These are phyloP conservation scores for Wallacemonas sp. DNA, from an alignment of 208 protist species.

Conservation along the genomic window DNA sequence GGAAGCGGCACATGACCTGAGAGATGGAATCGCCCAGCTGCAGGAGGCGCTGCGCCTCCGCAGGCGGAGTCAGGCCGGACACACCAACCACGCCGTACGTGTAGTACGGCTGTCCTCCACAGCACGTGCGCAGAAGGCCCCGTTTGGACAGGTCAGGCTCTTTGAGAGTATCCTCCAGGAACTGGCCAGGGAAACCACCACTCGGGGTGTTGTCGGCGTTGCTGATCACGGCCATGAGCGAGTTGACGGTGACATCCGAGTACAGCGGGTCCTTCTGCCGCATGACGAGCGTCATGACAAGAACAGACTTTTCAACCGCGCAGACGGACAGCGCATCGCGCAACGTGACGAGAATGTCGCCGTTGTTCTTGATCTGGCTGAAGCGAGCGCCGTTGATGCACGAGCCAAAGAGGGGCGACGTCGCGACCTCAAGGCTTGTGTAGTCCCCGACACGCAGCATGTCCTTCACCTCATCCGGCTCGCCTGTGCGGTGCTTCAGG, in stretches of 20 bases:
- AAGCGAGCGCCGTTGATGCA: conserved; percentile 40
- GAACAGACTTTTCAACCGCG: conserved; percentile 32
- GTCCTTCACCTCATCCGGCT: conserved; percentile 22
- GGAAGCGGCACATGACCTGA: conserved; percentile 20
- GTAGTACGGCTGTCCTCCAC: conserved; percentile 12
- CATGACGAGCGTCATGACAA: conserved; percentile 33
- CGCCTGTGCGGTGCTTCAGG: neutral
- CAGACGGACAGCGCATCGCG: conserved; percentile 39
- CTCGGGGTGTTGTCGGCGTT: conserved; percentile 18
- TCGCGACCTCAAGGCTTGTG: conserved; percentile 20
- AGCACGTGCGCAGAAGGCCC: conserved; percentile 3
- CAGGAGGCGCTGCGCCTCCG: conserved; percentile 24
- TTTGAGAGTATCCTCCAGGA: conserved; percentile 4
- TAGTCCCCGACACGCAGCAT: conserved; percentile 29
- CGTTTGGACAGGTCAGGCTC: neutral
- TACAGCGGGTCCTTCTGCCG: conserved; percentile 25
- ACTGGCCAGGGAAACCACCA: neutral
- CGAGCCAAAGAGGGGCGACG: conserved; percentile 47
- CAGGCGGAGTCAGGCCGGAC: neutral
- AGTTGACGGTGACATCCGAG: conserved; percentile 31
- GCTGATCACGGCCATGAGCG: conserved; percentile 30
- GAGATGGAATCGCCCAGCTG: conserved; percentile 17
- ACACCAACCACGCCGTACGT: conserved; percentile 27
- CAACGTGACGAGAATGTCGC: conserved; percentile 32
- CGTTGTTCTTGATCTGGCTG: conserved; percentile 21